phyloP scores from a whole-genome alignment of 371 early-diverging fungal genomes.

The Nematocida ironsii region DNA sequence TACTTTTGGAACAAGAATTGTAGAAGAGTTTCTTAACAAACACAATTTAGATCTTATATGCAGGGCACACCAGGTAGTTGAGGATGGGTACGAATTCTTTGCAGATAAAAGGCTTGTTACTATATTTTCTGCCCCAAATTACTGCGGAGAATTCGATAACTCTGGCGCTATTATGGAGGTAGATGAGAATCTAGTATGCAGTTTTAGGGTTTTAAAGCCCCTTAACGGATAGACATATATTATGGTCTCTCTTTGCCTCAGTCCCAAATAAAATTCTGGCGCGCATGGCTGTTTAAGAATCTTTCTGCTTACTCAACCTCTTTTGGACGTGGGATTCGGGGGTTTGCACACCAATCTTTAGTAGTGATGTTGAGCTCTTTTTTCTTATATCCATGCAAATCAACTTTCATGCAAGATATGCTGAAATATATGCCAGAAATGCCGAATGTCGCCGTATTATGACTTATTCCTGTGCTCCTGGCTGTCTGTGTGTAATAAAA shows the following conservation, averaged over 20 bases:
- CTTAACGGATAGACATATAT: conserved; percentile 29
- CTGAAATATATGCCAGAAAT: too few relatives aligned
- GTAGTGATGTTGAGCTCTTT: too few relatives aligned
- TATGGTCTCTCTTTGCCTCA: not conserved
- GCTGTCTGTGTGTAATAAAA: too few relatives aligned
- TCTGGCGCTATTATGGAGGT: conserved; percentile 95
- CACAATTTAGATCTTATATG: conserved; percentile 90
- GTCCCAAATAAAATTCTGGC: not conserved
- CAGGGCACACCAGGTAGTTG: conserved; percentile 94
- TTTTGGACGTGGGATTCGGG: too few relatives aligned
- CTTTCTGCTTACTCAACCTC: not conserved
- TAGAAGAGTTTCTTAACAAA: conserved; percentile 80
- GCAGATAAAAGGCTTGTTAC: conserved; percentile 85
- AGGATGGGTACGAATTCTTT: conserved; percentile 97
- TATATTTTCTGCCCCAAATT: conserved; percentile 92
- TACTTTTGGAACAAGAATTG: conserved; percentile 83
- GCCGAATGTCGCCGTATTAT: too few relatives aligned
- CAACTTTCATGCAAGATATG: too few relatives aligned
- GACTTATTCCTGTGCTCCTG: too few relatives aligned
- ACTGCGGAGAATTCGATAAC: conserved; percentile 88
- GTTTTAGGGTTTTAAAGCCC: conserved; percentile 74
- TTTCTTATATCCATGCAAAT: too few relatives aligned
- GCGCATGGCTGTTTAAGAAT: not conserved
- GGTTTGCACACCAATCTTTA: too few relatives aligned
- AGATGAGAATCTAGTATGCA: conserved; percentile 85